Base-by-base conservation (phyloP, 1,284 basidiomycete genomes). In the Heliocybe sulcata region DNA sequence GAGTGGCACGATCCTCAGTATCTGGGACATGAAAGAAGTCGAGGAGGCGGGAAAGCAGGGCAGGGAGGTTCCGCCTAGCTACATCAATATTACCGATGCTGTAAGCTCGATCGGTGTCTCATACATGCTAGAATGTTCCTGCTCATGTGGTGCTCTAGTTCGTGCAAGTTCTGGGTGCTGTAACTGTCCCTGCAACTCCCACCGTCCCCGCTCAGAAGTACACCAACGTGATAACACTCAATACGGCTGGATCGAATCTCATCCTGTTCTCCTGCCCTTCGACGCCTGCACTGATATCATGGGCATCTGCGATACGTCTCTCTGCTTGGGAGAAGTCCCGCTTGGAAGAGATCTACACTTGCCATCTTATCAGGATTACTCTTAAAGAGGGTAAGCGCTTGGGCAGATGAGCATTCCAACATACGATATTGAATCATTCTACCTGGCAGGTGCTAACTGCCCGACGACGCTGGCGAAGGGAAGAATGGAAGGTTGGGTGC, bases 331-430 rank as follows among this genome's bases (percentile, higher is more conserved):
- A 99, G 70, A 94, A 97, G 63, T 90, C 92, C 1, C 84, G 95
- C 25, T 78, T 98, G 22, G 94, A 98, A 69, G 96, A 98, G 71
- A 94, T 99, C 57, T 99, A 99, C 69, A 98, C 96, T 0, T 95
- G 94, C 1, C 92, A 98, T 72, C 74, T 98, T 48, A 82, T 95
- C 60, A 81, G 92, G 52, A 88, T 91, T 69, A 83, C 82, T 33
- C 65, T 87, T 20, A 74, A 72, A 54, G 75, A 76, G 31, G 73
- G 81, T 74, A 25, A 25, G 47, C 25, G 20, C 11, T 49, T 4
- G 63, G 61, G 73, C 61, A 65, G 72, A 72, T 19, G 26, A 35
- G 45, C 55, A 61, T 50, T 45, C n/a, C 47, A 42, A 53, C 52
- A 53, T 33, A 12, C 48, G 35, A n/a, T 51, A 26, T 49, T 31